Evolutionary conservation across 768 basidiomycete genomes (phyloP).

Genomic region (Tricholoma terreum): DNA sequence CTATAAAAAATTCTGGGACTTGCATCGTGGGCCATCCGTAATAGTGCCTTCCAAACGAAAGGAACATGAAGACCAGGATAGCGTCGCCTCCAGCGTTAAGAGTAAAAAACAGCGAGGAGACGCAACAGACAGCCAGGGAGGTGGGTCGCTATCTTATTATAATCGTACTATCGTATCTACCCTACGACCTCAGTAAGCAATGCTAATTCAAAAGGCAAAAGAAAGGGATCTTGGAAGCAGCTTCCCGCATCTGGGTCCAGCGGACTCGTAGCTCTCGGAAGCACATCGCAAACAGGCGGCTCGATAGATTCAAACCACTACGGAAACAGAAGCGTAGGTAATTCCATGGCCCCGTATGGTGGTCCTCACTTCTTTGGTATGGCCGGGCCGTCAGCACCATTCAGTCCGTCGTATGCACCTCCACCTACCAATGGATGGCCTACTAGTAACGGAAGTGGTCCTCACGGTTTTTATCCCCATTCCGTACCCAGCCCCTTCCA

Average conservation of each 20-base stretch:
- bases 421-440: not conserved
- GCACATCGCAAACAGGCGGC: constrained; percentile 21
- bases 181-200: constrained; percentile 15
- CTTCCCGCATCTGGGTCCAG: constrained; percentile 27
- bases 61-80: constrained; percentile 21
- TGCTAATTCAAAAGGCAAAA: constrained; percentile 15
- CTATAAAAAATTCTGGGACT: constrained; percentile 39
- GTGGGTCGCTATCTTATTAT: not conserved
- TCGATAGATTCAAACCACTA: constrained; percentile 25
- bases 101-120: not conserved
- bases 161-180: too few species aligned
- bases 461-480: not conserved
- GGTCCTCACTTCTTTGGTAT: not conserved
- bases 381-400: not conserved
- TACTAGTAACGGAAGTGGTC: not conserved
- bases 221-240: constrained; percentile 20
- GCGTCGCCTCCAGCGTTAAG: constrained; percentile 11
- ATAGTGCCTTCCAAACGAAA: constrained; percentile 32
- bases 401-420: not conserved
- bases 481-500: not conserved
- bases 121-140: not conserved
- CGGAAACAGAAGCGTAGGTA: constrained; percentile 27
- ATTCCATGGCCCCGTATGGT: constrained; percentile 2
- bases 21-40: constrained; percentile 24
- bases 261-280: constrained; percentile 26